phyloP scores from a whole-genome alignment of 192 early-diverging fungal species.

The Mortierella claussenii region DNA sequence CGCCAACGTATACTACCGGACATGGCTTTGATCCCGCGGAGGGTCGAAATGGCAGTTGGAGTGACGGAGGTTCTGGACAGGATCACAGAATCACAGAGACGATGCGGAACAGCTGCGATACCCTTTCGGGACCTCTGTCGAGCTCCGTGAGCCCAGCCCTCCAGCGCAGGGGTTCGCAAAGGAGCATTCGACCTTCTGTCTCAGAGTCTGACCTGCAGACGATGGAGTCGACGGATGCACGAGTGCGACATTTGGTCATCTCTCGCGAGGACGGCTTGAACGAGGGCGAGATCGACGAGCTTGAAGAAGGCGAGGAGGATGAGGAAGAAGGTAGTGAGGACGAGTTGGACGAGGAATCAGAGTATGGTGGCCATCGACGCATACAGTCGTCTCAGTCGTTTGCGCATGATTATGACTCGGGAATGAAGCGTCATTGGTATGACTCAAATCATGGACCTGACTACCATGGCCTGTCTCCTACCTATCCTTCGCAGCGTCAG shows the following conservation, averaged over 20 bases:
- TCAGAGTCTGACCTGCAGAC: slow-evolving; percentile 22
- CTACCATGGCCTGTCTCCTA: no score
- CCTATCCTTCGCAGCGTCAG: slow-evolving; percentile 1
- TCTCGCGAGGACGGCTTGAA: background rate
- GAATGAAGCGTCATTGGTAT: no score
- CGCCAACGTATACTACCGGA: background rate
- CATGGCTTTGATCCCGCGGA: background rate
- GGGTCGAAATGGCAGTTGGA: background rate
- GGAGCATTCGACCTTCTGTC: slow-evolving; percentile 14
- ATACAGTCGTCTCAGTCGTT: no score
- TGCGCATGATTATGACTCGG: no score
- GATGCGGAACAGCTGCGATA: no score
- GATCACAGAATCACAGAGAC: background rate
- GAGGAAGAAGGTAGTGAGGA: background rate
- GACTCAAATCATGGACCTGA: no score
- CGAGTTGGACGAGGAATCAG: background rate
- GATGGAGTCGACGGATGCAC: background rate
- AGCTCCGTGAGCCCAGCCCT: no score
- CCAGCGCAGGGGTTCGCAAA: slow-evolving; percentile 10
- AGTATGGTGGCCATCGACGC: no score
- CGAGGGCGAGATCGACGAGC: background rate
- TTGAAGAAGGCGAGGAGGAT: background rate
- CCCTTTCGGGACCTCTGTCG: no score
- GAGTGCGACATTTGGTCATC: background rate
- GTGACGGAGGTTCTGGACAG: background rate